phyloP scores from a whole-genome alignment of 768 basidiomycete species.

The Termitomyces sp. region DNA sequence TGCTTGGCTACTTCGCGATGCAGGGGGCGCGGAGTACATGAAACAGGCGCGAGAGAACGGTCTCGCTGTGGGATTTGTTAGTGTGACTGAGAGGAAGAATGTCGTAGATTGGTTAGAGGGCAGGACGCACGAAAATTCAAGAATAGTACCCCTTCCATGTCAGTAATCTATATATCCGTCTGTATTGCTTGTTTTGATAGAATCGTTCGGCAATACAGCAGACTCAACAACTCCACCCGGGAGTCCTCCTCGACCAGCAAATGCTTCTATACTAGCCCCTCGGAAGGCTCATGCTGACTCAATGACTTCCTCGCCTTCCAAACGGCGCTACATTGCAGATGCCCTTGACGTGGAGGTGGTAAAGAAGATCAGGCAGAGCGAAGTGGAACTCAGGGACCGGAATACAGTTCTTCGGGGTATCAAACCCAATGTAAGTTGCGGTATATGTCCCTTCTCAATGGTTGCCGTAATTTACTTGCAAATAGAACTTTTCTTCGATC shows the following conservation, averaged over 20 bases:
- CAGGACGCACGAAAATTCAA: conserved; percentile 39
- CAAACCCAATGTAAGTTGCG: conserved; percentile 68
- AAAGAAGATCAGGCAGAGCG: conserved; percentile 73
- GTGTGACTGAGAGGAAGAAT: conserved; percentile 80
- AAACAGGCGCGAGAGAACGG: conserved; percentile 75
- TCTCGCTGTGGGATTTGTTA: conserved; percentile 69
- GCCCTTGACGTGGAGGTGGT: conserved; percentile 76
- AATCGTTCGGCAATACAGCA: conserved; percentile 17
- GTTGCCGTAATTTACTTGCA: not conserved
- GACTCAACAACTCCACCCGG: conserved; percentile 50
- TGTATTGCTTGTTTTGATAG: not conserved
- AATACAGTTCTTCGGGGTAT: conserved; percentile 79
- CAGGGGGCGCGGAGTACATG: conserved; percentile 82
- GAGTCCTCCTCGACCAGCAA: conserved; percentile 27
- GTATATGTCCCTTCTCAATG: not conserved
- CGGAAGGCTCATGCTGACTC: conserved; percentile 23
- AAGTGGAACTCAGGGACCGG: conserved; percentile 78
- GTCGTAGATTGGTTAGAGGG: conserved; percentile 86
- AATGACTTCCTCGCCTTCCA: conserved; percentile 44
- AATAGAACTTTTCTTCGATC: conserved; percentile 79
- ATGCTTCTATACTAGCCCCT: conserved; percentile 21
- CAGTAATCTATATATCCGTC: conserved; percentile 14
- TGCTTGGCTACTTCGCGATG: conserved; percentile 76
- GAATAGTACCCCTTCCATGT: conserved; percentile 44
- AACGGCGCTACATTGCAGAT: conserved; percentile 78